Evolutionary conservation across 1,139 yeast genomes (phyloP).

Genomic region (Hansenula lynferdii): DNA sequence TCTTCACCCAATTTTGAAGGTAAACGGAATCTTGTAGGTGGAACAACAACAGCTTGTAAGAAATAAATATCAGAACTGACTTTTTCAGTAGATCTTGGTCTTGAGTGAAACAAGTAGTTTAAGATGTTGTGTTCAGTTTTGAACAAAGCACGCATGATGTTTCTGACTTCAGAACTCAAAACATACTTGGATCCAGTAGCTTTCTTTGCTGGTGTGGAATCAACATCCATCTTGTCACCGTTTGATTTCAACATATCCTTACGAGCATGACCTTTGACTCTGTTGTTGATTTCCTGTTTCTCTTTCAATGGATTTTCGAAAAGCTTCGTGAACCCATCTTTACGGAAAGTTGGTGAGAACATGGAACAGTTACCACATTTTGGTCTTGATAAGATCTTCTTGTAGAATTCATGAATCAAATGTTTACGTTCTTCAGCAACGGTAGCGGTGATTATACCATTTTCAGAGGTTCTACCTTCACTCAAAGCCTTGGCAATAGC

Average conservation of each 20-base stretch:
- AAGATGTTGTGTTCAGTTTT: conserved; percentile 60
- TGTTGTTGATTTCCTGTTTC: conserved; percentile 74
- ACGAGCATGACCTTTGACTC: conserved; percentile 73
- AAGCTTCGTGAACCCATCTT: conserved; percentile 90
- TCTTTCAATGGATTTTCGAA: conserved; percentile 84
- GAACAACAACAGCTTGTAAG: conserved; percentile 82
- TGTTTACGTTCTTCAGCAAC: conserved; percentile 83
- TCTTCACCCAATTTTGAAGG: conserved; percentile 98
- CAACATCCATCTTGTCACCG: conserved; percentile 22
- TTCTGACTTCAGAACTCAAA: conserved; percentile 81
- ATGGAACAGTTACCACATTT: conserved; percentile 95
- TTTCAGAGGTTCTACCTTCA: conserved; percentile 64
- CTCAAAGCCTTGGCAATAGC: conserved; percentile 72
- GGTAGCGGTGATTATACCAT: conserved; percentile 76
- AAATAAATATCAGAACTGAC: conserved; percentile 88
- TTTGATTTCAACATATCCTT: conserved; percentile 58
- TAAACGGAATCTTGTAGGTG: conserved; percentile 93
- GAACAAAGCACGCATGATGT: conserved; percentile 72
- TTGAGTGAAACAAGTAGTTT: conserved; percentile 66
- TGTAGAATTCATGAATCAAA: conserved; percentile 72
- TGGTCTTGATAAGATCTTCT: conserved; percentile 65
- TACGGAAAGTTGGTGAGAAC: conserved; percentile 91
- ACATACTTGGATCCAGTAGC: conserved; percentile 69
- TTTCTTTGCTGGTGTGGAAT: conserved; percentile 22
- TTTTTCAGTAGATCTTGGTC: conserved; percentile 52